Conservation (phyloP, 176 grass and related monocot species). For the Carex pumila region DNA sequence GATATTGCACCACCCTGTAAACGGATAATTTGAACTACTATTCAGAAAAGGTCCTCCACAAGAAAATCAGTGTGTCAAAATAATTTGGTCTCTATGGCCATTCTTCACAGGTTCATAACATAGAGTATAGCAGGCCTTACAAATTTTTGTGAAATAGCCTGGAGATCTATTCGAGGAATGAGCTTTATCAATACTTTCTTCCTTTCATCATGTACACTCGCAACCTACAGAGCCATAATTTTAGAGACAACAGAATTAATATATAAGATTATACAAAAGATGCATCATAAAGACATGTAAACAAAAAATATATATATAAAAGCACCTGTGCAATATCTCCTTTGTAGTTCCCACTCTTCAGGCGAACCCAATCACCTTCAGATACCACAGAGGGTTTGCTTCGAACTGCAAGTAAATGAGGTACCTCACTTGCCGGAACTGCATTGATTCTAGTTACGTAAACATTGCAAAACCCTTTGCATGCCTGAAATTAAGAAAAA, state of each 20-base stretch:
- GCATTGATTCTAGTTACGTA: constrained; percentile 57
- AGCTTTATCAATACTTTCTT: constrained; percentile 84
- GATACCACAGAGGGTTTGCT: constrained; percentile 63
- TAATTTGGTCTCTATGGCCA: neutral
- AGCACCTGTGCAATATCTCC: constrained; percentile 82
- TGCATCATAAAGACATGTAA: constrained; percentile 7
- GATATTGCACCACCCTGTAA: constrained; percentile 86
- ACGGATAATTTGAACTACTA: neutral
- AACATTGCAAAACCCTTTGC: constrained; percentile 93
- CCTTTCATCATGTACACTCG: constrained; percentile 45
- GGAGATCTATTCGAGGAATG: constrained; percentile 84
- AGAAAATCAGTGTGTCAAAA: neutral
- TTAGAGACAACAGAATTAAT: constrained; percentile 16
- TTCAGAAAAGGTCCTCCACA: neutral
- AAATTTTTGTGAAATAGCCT: constrained; percentile 81
- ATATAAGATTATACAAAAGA: constrained; percentile 19
- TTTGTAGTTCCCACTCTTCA: constrained; percentile 97
- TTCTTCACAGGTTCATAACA: neutral
- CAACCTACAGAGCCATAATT: constrained; percentile 49
- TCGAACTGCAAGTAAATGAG: constrained; percentile 60
- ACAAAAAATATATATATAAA: neutral
- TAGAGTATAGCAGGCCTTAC: constrained; percentile 36
- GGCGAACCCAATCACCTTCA: constrained; percentile 74
- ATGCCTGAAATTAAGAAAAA: constrained; percentile 49
- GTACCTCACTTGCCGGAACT: constrained; percentile 70